A percentile compares a stretch with the other conserved stretches of the same genome.
These are phyloP conservation scores for Huntiella savannae DNA, from an alignment of 2,329 filamentous ascomycete species.

Conservation along the genomic window DNA sequence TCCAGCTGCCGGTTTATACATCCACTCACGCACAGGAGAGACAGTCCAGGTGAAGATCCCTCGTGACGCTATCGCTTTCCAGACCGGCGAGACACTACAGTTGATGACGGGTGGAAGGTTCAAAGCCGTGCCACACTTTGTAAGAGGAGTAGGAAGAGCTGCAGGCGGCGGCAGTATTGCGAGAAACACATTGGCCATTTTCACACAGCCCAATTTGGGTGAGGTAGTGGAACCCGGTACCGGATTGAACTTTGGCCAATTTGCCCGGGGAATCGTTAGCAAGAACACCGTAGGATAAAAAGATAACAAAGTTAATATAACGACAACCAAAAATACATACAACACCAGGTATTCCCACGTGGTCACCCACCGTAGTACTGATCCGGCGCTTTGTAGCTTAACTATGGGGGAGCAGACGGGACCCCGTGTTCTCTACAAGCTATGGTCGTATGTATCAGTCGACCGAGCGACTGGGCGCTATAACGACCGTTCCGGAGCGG, in stretches of 20 bases:
- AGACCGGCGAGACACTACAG: constrained; percentile 84
- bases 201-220: constrained; percentile 85
- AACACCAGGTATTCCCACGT: no score
- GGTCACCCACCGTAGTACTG: no score
- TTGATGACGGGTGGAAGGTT: constrained; percentile 81
- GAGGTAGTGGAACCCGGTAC: constrained; percentile 54
- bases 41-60: constrained; percentile 88
- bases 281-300: constrained; percentile 34
- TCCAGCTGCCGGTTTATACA: constrained; percentile 75
- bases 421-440: no score
- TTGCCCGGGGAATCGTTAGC: constrained; percentile 43
- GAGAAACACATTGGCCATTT: constrained; percentile 82
- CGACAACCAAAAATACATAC: no score
- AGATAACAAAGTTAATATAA: no score
- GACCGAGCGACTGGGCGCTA: no score
- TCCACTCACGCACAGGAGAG: constrained; percentile 63
- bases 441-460: no score
- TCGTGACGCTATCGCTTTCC: constrained; percentile 79
- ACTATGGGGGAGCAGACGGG: no score
- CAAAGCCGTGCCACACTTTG: constrained; percentile 90
- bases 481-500: no score
- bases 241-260: constrained; percentile 54
- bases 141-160: constrained; percentile 47
- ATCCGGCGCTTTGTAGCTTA: no score
- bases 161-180: constrained; percentile 35